Base-by-base conservation (phyloP, 345 rosid species). In the Dipteronia dyeriana region DNA sequence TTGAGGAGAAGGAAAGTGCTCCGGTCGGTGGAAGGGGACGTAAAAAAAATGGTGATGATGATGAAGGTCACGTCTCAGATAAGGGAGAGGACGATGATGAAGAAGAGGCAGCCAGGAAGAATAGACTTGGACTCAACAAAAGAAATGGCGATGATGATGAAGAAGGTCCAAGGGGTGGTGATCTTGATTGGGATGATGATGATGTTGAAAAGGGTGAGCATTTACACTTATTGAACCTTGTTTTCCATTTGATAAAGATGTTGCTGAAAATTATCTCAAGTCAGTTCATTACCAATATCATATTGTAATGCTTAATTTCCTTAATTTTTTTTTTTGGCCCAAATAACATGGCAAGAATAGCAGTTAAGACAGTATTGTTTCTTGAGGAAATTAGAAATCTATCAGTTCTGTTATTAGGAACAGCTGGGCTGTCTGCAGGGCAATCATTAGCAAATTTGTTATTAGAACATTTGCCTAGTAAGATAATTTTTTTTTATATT, bases 41-140 rank as follows among this genome's bases (percentile, higher is more conserved):
- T 69, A 94, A 96, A 78, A 19, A 97, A 79, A 76, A 82, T 12
- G 88, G 86, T 39, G 93, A 90, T 54, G 98, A 95, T 38, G 98
- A 96, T 56, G 98, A 92, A 86, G 99, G 93, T 68, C 88, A 89
- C 47, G 90, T 80, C 26, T 94, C 98, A 20, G 98, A 96, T 49
- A 92, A 71, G 82, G 97, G 94, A 62, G 98, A 96, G 43, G 99
- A 93, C 84, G 99, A 96, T 79, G 97, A 92, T 74, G 99, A 92
- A 53, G 99, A 91, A 60, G 99, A 93, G 89, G 85, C 86, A 4
- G 88, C 91, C 11, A 87, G 99, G 86, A 94, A 91, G 85, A 94
- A 81, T 83, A 94, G 97, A 76, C 94, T 93, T 23, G 98, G 97
- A 75, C 93, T 92, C 59, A 85, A 90, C 78, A 94, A 88, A 79